Conservation (phyloP, 1,284 basidiomycete genomes). For the Leccinum fallax region DNA sequence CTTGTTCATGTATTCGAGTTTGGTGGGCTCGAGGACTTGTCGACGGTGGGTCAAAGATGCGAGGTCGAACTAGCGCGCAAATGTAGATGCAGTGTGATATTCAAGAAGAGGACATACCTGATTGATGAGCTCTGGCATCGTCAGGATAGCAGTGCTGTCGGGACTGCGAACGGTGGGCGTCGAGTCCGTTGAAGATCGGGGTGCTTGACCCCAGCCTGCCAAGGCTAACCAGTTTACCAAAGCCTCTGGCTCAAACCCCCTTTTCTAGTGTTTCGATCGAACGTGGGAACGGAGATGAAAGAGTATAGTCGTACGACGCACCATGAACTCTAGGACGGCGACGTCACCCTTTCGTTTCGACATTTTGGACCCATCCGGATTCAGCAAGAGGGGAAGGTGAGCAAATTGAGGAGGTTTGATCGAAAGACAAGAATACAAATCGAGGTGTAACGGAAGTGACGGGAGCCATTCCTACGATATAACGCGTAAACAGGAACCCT, state of each 20-base stretch:
- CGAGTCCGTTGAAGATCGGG: slow-evolving; percentile 24
- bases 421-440: slow-evolving; percentile 82
- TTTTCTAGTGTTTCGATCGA: slow-evolving; percentile 43
- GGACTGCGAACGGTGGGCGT: slow-evolving; percentile 45
- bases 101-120: slow-evolving; percentile 43
- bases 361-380: slow-evolving; percentile 92
- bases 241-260: slow-evolving; percentile 90
- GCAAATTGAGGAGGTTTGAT: slow-evolving; percentile 81
- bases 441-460: slow-evolving; percentile 91
- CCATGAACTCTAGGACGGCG: slow-evolving; percentile 83
- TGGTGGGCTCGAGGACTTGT: slow-evolving; percentile 68
- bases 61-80: slow-evolving; percentile 63
- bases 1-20: slow-evolving; percentile 79
- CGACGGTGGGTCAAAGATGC: slow-evolving; percentile 73
- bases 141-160: slow-evolving; percentile 68
- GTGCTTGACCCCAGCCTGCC: slow-evolving; percentile 79
- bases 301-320: slow-evolving; percentile 37
- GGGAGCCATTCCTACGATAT: slow-evolving; percentile 88
- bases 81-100: background rate
- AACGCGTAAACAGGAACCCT: background rate
- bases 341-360: slow-evolving; percentile 94
- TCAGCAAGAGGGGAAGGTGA: slow-evolving; percentile 90
- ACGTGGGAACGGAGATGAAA: background rate
- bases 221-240: slow-evolving; percentile 93
- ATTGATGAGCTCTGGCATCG: slow-evolving; percentile 62